phyloP scores from a whole-genome alignment of 192 early-diverging fungal genomes.

The Pecoramyces ruminantium region DNA sequence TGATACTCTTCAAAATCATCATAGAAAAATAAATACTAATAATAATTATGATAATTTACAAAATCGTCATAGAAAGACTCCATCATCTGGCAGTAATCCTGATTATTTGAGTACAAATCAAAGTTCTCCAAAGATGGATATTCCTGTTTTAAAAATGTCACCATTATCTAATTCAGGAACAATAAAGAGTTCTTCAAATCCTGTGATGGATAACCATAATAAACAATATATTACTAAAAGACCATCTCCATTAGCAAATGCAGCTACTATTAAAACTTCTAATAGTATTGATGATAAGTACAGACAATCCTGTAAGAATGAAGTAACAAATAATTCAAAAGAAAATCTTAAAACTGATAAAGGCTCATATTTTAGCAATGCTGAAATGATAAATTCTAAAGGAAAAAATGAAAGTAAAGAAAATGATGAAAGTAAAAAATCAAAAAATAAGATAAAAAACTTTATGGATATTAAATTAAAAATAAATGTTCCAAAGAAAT shows the following conservation, averaged over 20 bases:
- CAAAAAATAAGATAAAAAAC: not conserved
- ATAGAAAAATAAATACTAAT: not conserved
- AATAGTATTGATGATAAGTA: not conserved
- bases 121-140: too few species aligned
- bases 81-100: too few species aligned
- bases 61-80: too few species aligned
- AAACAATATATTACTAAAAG: not conserved
- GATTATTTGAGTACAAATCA: too few species aligned
- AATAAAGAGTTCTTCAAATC: not conserved
- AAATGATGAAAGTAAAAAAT: not conserved
- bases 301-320: not conserved
- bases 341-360: too few species aligned
- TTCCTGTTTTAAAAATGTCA: not conserved
- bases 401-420: not conserved
- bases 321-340: not conserved
- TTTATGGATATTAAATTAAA: not conserved
- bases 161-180: not conserved
- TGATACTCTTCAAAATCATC: not conserved
- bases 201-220: not conserved
- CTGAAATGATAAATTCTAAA: not conserved
- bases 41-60: too few species aligned
- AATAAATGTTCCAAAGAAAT: not conserved
- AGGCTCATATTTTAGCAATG: too few species aligned
- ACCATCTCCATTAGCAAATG: not conserved
- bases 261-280: not conserved